Conservation (phyloP, 1,284 basidiomycete genomes). For the Lentinula novae-zelandiae region DNA sequence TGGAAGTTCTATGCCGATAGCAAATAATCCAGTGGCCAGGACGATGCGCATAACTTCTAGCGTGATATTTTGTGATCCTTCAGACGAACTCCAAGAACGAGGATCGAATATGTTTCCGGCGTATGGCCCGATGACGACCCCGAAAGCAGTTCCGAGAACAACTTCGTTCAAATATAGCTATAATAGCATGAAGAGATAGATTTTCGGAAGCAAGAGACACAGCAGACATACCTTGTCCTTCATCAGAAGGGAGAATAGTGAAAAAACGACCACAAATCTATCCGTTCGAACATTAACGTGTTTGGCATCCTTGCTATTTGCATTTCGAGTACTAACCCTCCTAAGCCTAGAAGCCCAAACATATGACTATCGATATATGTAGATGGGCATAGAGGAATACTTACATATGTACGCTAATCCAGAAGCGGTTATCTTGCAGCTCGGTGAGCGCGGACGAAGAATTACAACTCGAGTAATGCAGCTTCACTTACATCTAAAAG, state of each 20-base stretch:
- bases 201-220: conserved; percentile 7
- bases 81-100: conserved; percentile 59
- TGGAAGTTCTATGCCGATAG: conserved; percentile 73
- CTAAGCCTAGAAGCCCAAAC: background rate
- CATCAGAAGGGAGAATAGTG: conserved; percentile 75
- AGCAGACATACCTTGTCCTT: conserved; percentile 62
- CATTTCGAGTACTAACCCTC: background rate
- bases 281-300: conserved; percentile 38
- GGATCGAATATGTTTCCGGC: conserved; percentile 78
- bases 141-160: conserved; percentile 78
- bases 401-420: conserved; percentile 64
- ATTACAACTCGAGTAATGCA: background rate
- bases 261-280: conserved; percentile 78
- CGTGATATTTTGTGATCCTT: conserved; percentile 51
- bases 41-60: conserved; percentile 76
- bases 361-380: background rate
- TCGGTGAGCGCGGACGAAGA: background rate
- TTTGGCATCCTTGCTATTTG: background rate
- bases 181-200: background rate
- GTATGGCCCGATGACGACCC: conserved; percentile 71
- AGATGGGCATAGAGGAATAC: background rate
- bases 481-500: conserved; percentile 10
- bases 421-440: conserved; percentile 41
- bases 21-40: conserved; percentile 66
- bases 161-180: conserved; percentile 90